Conservation (phyloP, 768 basidiomycete species). For the Auriscalpium orientale region DNA sequence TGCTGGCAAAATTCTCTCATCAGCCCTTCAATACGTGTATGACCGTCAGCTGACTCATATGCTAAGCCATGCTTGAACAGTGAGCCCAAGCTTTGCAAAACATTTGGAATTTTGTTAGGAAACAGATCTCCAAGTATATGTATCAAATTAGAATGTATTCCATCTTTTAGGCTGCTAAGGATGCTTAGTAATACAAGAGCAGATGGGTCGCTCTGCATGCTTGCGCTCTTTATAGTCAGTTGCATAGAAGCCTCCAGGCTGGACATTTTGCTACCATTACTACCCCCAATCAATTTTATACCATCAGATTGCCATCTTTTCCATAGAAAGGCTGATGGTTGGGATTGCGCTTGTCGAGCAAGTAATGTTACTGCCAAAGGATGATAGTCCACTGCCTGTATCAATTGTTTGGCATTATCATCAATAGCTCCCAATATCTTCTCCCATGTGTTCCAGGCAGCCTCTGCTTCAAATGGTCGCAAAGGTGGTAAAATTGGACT, state of each 20-base stretch:
- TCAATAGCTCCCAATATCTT: background rate
- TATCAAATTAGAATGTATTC: background rate
- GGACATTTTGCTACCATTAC: background rate
- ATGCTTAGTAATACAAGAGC: background rate
- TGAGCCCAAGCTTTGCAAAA: background rate
- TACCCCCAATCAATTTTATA: background rate
- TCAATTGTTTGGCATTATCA: background rate
- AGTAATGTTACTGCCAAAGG: background rate
- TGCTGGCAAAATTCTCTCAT: background rate
- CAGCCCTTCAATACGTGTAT: background rate
- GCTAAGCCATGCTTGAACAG: background rate
- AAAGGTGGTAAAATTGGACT: background rate
- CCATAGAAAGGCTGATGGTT: background rate
- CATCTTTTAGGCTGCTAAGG: background rate
- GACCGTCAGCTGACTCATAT: background rate
- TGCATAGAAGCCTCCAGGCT: background rate
- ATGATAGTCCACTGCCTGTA: background rate
- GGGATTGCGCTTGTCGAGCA: background rate
- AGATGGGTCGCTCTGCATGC: background rate
- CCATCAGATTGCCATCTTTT: background rate
- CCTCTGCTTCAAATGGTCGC: background rate
- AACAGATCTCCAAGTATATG: background rate
- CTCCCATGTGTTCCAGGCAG: background rate
- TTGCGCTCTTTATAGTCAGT: background rate
- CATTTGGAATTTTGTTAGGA: background rate